Evolutionary conservation across 352 stramenopile genomes (phyloP).

Genomic region (Pythium insidiosum): DNA sequence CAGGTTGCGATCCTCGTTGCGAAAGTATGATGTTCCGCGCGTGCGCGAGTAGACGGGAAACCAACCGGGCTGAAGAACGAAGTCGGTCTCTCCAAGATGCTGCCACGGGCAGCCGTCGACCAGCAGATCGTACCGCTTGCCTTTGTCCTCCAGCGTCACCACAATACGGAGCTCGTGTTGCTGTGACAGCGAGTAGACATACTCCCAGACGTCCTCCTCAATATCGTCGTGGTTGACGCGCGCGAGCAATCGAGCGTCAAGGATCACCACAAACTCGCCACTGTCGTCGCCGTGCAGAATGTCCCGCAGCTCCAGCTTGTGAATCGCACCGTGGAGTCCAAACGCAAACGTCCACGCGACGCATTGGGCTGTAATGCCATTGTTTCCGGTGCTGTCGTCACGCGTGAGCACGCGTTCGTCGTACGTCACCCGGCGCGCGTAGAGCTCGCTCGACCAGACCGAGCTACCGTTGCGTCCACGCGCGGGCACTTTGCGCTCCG

Average conservation of each 20-base stretch:
- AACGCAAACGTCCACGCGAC: slow-evolving; percentile 83
- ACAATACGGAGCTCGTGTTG: slow-evolving; percentile 60
- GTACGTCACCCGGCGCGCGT: slow-evolving; percentile 61
- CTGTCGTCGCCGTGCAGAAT: slow-evolving; percentile 49
- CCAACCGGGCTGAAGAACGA: slow-evolving; percentile 69
- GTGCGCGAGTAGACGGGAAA: slow-evolving; percentile 76
- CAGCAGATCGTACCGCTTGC: slow-evolving; percentile 68
- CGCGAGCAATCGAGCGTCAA: slow-evolving; percentile 57
- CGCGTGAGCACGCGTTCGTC: slow-evolving; percentile 28
- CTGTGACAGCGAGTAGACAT: slow-evolving; percentile 60
- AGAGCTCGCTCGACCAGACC: slow-evolving; percentile 77
- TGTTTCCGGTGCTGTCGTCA: slow-evolving; percentile 19
- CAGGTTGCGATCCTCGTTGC: slow-evolving; percentile 47
- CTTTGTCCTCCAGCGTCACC: slow-evolving; percentile 54
- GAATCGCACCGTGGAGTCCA: slow-evolving; percentile 57
- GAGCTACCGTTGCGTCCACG: slow-evolving; percentile 18
- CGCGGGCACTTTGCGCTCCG: slow-evolving; percentile 35
- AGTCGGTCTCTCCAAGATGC: slow-evolving; percentile 74
- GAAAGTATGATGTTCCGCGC: slow-evolving; percentile 65
- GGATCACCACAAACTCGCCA: slow-evolving; percentile 71
- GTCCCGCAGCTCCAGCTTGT: slow-evolving; percentile 72
- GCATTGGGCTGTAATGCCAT: slow-evolving; percentile 24
- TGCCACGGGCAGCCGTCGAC: slow-evolving; percentile 67
- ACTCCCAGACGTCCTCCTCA: slow-evolving; percentile 56
- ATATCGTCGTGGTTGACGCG: slow-evolving; percentile 60